These are phyloP conservation scores for Mytilinidion resinicola DNA, from an alignment of 495 filamentous ascomycete genomes.

Conservation along the genomic window DNA sequence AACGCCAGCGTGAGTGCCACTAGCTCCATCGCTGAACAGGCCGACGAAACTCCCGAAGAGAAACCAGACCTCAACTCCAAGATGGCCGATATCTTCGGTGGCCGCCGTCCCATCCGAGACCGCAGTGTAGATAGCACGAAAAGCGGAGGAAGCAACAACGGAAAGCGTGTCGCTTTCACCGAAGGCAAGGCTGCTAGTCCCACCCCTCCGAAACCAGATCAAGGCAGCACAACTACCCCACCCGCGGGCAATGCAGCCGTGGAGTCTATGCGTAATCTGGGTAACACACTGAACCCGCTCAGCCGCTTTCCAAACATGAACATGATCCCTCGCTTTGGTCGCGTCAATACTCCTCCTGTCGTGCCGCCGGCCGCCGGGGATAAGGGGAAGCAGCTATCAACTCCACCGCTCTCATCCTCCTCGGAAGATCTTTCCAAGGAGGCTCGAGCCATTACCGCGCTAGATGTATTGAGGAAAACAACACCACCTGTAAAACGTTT, in stretches of 20 bases:
- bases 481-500: slow-evolving; percentile 73
- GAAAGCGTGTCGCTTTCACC: slow-evolving; percentile 44
- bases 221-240: slow-evolving; percentile 12
- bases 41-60: slow-evolving; percentile 25
- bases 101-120: slow-evolving; percentile 56
- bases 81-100: slow-evolving; percentile 57
- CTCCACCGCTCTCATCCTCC: background rate
- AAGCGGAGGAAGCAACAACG: slow-evolving; percentile 50
- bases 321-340: slow-evolving; percentile 66
- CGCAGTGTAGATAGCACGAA: slow-evolving; percentile 70
- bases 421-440: slow-evolving; percentile 27
- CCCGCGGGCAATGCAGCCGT: slow-evolving; percentile 53
- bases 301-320: slow-evolving; percentile 64
- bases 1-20: slow-evolving; percentile 39
- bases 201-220: background rate
- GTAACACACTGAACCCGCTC: slow-evolving; percentile 77
- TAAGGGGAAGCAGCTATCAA: slow-evolving; percentile 6
- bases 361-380: slow-evolving; percentile 7
- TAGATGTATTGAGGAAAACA: slow-evolving; percentile 49
- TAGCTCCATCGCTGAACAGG: slow-evolving; percentile 33
- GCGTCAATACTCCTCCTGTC: slow-evolving; percentile 38
- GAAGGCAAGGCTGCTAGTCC: slow-evolving; percentile 7
- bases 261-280: slow-evolving; percentile 77
- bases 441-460: slow-evolving; percentile 28
- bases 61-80: slow-evolving; percentile 46